Evolutionary conservation across 1,139 yeast genomes (phyloP).

Genomic region (Geotrichum armillariae): DNA sequence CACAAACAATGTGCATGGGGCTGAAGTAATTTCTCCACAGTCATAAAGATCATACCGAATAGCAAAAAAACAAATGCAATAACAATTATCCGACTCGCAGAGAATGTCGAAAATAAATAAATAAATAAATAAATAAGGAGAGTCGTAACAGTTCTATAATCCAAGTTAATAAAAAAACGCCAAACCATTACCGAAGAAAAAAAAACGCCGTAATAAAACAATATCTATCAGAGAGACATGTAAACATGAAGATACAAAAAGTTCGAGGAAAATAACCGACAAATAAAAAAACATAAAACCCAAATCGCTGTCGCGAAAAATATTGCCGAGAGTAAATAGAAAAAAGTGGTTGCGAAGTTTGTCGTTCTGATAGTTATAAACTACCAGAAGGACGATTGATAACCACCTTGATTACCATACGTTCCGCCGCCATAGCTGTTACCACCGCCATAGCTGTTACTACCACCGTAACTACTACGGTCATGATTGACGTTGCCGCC

Average conservation of each 20-base stretch:
- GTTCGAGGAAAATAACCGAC: conserved; percentile 5
- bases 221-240: conserved; percentile 7
- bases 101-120: neutral
- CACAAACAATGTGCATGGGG: neutral
- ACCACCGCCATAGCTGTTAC: conserved; percentile 4
- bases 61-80: neutral
- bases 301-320: neutral
- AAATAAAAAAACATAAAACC: neutral
- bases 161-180: neutral
- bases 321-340: conserved; percentile 3
- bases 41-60: neutral
- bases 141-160: conserved; percentile 8
- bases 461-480: conserved; percentile 24
- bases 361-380: conserved; percentile 2
- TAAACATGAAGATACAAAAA: conserved; percentile 9
- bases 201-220: conserved; percentile 4
- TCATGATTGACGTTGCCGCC: conserved; percentile 35
- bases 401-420: conserved; percentile 12
- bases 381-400: conserved; percentile 13
- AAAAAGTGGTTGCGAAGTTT: neutral
- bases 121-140: no score
- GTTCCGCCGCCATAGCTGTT: conserved; percentile 1
- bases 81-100: neutral
- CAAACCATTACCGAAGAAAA: no score
- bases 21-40: neutral